Conservation (phyloP, 2,329 filamentous ascomycete species). For the Clathrospora elynae region DNA sequence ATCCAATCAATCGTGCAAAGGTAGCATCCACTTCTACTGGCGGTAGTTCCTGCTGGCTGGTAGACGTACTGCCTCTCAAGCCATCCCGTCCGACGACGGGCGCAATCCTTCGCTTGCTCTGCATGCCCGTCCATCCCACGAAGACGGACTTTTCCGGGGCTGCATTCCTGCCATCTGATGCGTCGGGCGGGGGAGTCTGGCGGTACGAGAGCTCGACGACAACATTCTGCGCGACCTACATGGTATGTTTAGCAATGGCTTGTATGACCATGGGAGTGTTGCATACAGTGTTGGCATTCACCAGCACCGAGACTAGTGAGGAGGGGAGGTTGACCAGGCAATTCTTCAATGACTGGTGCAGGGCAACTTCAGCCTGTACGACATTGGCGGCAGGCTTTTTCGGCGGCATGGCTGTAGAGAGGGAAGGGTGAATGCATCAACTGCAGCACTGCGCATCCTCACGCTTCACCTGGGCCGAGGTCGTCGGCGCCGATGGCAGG, state of each 20-base stretch:
- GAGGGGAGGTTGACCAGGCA: conserved; percentile 92
- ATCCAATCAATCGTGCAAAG: conserved; percentile 75
- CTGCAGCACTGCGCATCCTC: conserved; percentile 8
- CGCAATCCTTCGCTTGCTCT: conserved; percentile 81
- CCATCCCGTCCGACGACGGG: conserved; percentile 77
- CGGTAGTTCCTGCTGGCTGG: conserved; percentile 74
- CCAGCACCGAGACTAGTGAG: conserved; percentile 79
- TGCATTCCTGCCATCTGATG: conserved; percentile 47
- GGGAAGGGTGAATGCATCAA: conserved; percentile 8
- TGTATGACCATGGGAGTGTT: not conserved
- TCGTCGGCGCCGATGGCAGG: conserved; percentile 27
- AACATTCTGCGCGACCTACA: conserved; percentile 89
- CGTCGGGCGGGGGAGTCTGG: conserved; percentile 57
- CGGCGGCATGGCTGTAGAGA: conserved; percentile 36
- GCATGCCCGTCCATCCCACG: conserved; percentile 97
- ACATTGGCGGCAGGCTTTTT: conserved; percentile 56
- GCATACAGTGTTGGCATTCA: conserved; percentile 87
- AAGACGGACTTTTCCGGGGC: conserved; percentile 72
- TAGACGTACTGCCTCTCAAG: conserved; percentile 63
- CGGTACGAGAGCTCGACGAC: conserved; percentile 87
- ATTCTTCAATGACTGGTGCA: conserved; percentile 82
- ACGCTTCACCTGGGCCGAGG: conserved; percentile 35
- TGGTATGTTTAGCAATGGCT: conserved; percentile 55
- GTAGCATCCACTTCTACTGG: conserved; percentile 87
- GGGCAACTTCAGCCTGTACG: conserved; percentile 78